A percentile compares a stretch with the other conserved stretches of the same genome.
These are phyloP conservation scores for Sarocladium brachiariae DNA, from an alignment of 2,329 filamentous ascomycete genomes.

Conservation along the genomic window DNA sequence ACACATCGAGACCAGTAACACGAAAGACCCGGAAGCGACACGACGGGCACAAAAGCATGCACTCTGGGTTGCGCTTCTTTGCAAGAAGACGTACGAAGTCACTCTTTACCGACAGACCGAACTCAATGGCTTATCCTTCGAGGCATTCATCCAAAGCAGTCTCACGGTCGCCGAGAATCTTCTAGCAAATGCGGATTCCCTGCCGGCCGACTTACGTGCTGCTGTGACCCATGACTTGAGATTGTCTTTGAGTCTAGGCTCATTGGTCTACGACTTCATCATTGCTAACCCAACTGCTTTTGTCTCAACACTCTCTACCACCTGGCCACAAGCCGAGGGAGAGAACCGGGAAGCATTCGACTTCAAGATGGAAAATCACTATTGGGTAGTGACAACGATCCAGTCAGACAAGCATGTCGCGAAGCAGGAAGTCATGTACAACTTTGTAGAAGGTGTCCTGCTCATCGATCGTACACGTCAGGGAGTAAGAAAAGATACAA, in stretches of 20 bases:
- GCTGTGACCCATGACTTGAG: conserved; percentile 12
- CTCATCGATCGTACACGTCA: neutral
- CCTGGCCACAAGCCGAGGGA: neutral
- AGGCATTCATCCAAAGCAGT: conserved; percentile 18
- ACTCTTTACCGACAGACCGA: neutral
- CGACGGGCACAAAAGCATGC: conserved; percentile 31
- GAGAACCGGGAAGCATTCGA: neutral
- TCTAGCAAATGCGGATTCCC: conserved; percentile 11
- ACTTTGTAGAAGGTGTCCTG: neutral
- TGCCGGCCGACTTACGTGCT: conserved; percentile 11
- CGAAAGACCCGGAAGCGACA: conserved; percentile 28
- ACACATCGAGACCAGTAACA: conserved; percentile 34
- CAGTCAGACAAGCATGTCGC: neutral
- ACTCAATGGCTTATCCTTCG: conserved; percentile 8
- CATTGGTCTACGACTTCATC: neutral
- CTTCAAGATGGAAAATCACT: neutral
- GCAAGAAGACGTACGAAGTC: conserved; percentile 30
- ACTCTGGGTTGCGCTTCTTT: conserved; percentile 51
- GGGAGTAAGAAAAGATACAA: neutral
- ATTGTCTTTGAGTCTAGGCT: conserved; percentile 46
- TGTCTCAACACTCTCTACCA: neutral
- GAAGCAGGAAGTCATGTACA: neutral
- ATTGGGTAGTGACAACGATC: neutral
- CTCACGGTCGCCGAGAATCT: conserved; percentile 22
- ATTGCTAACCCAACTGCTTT: neutral